A percentile compares a stretch with the other conserved stretches of the same genome.
Conservation (phyloP, 164 flowering plant species). For the Annona cherimola region DNA sequence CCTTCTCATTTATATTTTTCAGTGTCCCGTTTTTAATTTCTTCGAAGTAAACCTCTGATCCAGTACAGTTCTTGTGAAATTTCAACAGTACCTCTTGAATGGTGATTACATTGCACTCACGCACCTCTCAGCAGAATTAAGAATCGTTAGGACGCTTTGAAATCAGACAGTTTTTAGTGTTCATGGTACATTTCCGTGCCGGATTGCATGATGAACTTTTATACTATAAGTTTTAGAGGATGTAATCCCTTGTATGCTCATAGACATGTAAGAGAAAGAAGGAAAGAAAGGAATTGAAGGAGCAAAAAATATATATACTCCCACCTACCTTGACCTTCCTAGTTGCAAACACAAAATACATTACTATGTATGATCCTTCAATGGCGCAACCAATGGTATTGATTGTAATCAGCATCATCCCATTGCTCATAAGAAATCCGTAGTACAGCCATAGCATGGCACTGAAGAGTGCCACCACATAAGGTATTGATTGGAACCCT, state of each 20-base stretch:
- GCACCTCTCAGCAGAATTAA: too few relatives aligned
- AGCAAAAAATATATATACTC: conserved; percentile 2
- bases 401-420: conserved; percentile 48
- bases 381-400: conserved; percentile 45
- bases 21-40: too few relatives aligned
- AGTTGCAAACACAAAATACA: conserved; percentile 61
- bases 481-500: conserved; percentile 72
- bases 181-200: too few relatives aligned
- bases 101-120: too few relatives aligned
- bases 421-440: conserved; percentile 45
- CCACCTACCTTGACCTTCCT: conserved; percentile 32
- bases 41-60: too few relatives aligned
- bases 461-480: conserved; percentile 69
- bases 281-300: conserved; percentile 1
- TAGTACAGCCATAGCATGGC: conserved; percentile 59
- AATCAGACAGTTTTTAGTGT: too few relatives aligned
- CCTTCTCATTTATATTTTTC: too few relatives aligned
- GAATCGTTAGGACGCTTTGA: too few relatives aligned
- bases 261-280: not conserved
- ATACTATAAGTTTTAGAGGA: too few relatives aligned
- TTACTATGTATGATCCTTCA: conserved; percentile 41
- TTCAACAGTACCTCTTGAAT: too few relatives aligned
- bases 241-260: not conserved
- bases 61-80: too few relatives aligned
- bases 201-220: too few relatives aligned